phyloP scores from a whole-genome alignment of 2,329 filamentous ascomycete genomes.

The Cercospora sesami region DNA sequence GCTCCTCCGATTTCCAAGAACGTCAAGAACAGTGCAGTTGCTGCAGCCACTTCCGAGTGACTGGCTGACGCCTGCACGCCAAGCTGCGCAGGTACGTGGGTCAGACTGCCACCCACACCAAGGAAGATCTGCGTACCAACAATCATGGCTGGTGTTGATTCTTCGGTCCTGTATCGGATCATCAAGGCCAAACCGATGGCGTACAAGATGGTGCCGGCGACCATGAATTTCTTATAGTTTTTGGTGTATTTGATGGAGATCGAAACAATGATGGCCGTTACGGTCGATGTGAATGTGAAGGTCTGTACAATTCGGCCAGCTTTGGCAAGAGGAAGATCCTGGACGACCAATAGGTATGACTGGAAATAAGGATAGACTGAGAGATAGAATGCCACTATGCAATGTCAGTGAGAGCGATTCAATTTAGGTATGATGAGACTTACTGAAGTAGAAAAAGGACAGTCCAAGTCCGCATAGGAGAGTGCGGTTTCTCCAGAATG shows the following conservation, averaged over 20 bases:
- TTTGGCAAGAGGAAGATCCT: slow-evolving; percentile 57
- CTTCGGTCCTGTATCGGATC: slow-evolving; percentile 53
- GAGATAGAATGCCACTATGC: slow-evolving; percentile 65
- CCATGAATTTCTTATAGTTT: slow-evolving; percentile 62
- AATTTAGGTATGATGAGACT: slow-evolving; percentile 30
- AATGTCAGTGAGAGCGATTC: slow-evolving; percentile 18
- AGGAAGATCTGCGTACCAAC: slow-evolving; percentile 55
- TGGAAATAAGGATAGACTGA: slow-evolving; percentile 69
- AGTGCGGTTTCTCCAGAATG: slow-evolving; percentile 62
- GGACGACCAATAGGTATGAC: slow-evolving; percentile 66
- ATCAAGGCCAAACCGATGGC: slow-evolving; percentile 57
- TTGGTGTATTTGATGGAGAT: slow-evolving; percentile 63
- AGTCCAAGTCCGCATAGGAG: slow-evolving; percentile 63
- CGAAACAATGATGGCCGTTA: slow-evolving; percentile 61
- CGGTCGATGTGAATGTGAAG: slow-evolving; percentile 65
- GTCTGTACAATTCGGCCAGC: slow-evolving; percentile 65
- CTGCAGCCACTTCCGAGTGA: slow-evolving; percentile 56
- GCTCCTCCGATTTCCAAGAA: slow-evolving; percentile 57
- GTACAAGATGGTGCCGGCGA: slow-evolving; percentile 57
- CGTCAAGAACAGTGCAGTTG: slow-evolving; percentile 59
- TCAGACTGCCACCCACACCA: slow-evolving; percentile 57
- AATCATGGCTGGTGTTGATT: slow-evolving; percentile 48
- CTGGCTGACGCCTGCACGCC: slow-evolving; percentile 57
- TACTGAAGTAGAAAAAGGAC: slow-evolving; percentile 69
- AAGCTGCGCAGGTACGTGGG: slow-evolving; percentile 58